A percentile compares a stretch with the other conserved stretches of the same genome.
Conservation (phyloP, 2,329 filamentous ascomycete genomes). For the Chaetomium globosum region DNA sequence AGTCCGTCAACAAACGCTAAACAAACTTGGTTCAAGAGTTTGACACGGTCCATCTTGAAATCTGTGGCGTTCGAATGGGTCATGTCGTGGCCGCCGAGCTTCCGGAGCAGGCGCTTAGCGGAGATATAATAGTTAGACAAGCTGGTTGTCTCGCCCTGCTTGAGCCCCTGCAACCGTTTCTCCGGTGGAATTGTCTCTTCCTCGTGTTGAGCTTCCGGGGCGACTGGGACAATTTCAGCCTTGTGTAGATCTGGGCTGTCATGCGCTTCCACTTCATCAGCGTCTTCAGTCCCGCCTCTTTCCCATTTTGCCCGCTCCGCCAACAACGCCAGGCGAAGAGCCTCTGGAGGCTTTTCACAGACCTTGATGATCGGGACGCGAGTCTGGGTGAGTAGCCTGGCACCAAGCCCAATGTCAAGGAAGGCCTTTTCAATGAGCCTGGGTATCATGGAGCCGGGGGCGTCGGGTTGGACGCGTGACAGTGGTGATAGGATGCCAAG, state of each 20-base stretch:
- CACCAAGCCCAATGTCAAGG: constrained; percentile 71
- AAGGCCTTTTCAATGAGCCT: constrained; percentile 75
- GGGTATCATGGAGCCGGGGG: constrained; percentile 65
- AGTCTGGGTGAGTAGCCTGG: constrained; percentile 74
- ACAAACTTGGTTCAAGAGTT: constrained; percentile 55
- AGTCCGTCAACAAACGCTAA: constrained; percentile 60
- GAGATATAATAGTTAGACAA: constrained; percentile 52
- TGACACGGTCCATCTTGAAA: constrained; percentile 51
- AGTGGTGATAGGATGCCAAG: constrained; percentile 72
- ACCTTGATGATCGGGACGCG: constrained; percentile 87
- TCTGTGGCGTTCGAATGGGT: constrained; percentile 50
- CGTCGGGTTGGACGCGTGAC: constrained; percentile 57
- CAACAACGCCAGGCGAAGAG: constrained; percentile 62
- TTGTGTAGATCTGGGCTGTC: constrained; percentile 29
- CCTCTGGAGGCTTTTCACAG: constrained; percentile 68
- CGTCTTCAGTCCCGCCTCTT: constrained; percentile 50
- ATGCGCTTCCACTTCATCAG: constrained; percentile 31
- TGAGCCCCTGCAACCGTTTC: constrained; percentile 26
- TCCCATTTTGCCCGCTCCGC: constrained; percentile 75
- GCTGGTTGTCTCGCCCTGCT: constrained; percentile 34
- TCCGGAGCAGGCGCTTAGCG: constrained; percentile 55
- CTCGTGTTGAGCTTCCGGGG: not conserved
- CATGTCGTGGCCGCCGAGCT: constrained; percentile 54
- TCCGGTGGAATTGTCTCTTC: constrained; percentile 12
- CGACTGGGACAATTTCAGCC: constrained; percentile 16